Evolutionary conservation across 2,329 filamentous ascomycete species (phyloP).

Genomic region (Botrytis sinoallii): DNA sequence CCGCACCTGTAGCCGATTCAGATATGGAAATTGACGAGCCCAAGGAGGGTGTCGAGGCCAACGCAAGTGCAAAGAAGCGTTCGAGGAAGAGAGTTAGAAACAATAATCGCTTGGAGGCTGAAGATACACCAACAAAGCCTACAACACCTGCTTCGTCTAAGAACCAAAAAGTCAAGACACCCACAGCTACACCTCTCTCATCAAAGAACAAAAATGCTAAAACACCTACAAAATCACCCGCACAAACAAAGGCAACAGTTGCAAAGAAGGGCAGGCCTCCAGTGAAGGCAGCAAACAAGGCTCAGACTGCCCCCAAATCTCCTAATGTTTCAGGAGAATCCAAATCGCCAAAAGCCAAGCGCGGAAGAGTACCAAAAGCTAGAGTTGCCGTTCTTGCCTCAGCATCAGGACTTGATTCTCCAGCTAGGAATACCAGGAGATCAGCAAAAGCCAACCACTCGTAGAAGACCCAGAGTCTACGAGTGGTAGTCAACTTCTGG

Average conservation of each 20-base stretch:
- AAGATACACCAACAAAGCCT: conserved; percentile 8
- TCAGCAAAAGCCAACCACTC: conserved; percentile 38
- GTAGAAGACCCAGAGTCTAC: conserved; percentile 35
- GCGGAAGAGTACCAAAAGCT: conserved; percentile 16
- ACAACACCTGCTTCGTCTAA: conserved; percentile 4
- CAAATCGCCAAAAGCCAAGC: conserved; percentile 24
- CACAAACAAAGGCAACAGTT: not conserved
- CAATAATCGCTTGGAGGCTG: conserved; percentile 25
- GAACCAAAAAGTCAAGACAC: not conserved
- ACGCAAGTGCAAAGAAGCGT: conserved; percentile 20
- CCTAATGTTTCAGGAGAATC: conserved; percentile 21
- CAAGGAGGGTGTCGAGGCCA: conserved; percentile 9
- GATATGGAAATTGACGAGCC: conserved; percentile 7
- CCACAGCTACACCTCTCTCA: not conserved
- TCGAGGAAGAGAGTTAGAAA: conserved; percentile 30
- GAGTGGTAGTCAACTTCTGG: conserved; percentile 39
- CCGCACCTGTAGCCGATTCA: not conserved
- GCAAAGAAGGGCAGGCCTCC: not conserved
- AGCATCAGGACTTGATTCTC: conserved; percentile 14
- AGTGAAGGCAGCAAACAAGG: not conserved
- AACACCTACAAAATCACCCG: conserved; percentile 10
- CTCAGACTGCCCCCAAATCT: conserved; percentile 16
- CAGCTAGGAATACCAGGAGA: conserved; percentile 22
- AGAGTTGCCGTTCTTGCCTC: conserved; percentile 19
- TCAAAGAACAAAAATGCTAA: not conserved